Evolutionary conservation across 148 eudicot genomes (phyloP).

Genomic region (Vaccinium darrowii): DNA sequence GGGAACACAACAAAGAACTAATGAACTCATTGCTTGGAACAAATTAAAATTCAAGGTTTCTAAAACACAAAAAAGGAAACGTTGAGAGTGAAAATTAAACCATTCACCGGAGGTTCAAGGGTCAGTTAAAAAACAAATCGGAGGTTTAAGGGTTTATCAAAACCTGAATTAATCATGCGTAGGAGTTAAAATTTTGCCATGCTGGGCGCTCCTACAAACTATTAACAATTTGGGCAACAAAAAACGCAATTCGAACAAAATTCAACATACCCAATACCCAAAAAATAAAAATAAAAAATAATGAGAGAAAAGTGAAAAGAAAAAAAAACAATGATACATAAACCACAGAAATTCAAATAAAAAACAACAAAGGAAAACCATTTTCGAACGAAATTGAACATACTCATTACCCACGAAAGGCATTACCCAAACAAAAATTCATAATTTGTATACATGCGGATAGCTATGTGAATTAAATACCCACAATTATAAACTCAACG

Average conservation of each 20-base stretch:
- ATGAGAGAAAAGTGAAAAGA: background rate
- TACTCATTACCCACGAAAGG: background rate
- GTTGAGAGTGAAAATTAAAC: conserved; percentile 2
- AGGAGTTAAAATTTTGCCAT: too few species aligned
- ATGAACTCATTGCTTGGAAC: background rate
- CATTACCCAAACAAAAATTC: background rate
- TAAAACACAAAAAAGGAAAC: background rate
- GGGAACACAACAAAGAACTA: background rate
- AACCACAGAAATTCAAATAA: background rate
- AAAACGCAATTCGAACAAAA: background rate
- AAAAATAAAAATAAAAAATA: background rate
- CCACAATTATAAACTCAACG: background rate
- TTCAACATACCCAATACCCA: background rate
- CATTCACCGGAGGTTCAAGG: background rate
- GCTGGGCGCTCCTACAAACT: background rate
- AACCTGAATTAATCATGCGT: too few species aligned
- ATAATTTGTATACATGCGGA: background rate
- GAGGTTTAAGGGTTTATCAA: background rate
- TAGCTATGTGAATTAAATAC: background rate
- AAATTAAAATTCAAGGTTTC: background rate
- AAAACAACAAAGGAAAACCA: background rate
- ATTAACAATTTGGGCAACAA: background rate
- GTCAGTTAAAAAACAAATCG: background rate
- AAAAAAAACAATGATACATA: background rate
- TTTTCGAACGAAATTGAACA: background rate